These are phyloP conservation scores for Carallia brachiata DNA, from an alignment of 345 rosid species.

Conservation along the genomic window DNA sequence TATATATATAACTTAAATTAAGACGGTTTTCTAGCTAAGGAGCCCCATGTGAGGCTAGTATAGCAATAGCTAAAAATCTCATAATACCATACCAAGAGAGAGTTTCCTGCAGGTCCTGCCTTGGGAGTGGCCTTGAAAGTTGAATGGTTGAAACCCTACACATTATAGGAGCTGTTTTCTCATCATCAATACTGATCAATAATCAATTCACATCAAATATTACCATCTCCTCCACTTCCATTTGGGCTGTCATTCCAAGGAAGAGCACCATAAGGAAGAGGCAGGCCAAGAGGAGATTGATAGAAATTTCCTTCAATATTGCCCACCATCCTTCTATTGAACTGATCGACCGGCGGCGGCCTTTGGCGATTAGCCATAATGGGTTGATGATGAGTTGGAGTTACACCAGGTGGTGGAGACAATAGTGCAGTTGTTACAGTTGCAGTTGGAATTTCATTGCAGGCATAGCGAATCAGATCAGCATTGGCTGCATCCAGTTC, in stretches of 20 bases:
- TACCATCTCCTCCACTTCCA: conserved; percentile 41
- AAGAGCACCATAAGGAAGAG: conserved; percentile 18
- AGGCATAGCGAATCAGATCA: conserved; percentile 57
- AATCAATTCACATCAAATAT: conserved; percentile 52
- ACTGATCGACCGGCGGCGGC: conserved; percentile 10
- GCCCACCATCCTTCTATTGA: conserved; percentile 31
- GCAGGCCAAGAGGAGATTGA: conserved; percentile 16
- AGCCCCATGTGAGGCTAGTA: conserved; percentile 27
- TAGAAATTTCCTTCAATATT: conserved; percentile 28
- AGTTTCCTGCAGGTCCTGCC: conserved; percentile 9
- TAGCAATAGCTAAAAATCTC: conserved; percentile 32
- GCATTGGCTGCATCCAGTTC: conserved; percentile 88
- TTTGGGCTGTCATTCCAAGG: conserved; percentile 43
- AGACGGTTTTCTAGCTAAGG: conserved; percentile 24
- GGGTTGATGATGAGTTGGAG: not conserved
- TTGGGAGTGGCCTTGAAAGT: not conserved
- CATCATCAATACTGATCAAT: not conserved
- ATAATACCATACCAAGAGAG: conserved; percentile 6
- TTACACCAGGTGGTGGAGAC: conserved; percentile 16
- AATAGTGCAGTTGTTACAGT: not conserved
- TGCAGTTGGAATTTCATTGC: conserved; percentile 22
- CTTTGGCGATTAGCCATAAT: conserved; percentile 14
- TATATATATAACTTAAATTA: conserved; percentile 5
- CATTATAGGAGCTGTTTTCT: not conserved
- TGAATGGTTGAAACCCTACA: conserved; percentile 34